A percentile compares a stretch with the other conserved stretches of the same genome.
Conservation (phyloP, 2,329 filamentous ascomycete species). For the Seiridium unicorne region DNA sequence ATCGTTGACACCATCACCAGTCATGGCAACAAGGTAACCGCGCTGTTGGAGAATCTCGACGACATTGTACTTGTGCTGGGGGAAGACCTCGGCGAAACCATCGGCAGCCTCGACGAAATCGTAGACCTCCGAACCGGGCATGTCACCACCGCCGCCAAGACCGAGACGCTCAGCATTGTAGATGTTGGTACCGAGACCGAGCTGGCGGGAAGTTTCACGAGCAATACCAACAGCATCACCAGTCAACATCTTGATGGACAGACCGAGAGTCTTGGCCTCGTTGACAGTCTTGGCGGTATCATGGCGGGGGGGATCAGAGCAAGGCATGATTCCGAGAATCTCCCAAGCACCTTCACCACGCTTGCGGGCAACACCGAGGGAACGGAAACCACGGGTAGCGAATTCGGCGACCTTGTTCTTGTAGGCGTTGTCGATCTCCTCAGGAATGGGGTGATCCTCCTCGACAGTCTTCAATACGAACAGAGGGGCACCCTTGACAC, state of each 20-base stretch:
- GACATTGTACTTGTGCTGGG: conserved; percentile 93
- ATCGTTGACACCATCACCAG: conserved; percentile 93
- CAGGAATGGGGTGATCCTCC: conserved; percentile 77
- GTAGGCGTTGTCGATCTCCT: conserved; percentile 77
- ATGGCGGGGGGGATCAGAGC: conserved; percentile 86
- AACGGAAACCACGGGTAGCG: conserved; percentile 89
- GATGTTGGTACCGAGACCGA: conserved; percentile 88
- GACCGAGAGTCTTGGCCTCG: conserved; percentile 82
- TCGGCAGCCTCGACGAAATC: conserved; percentile 95
- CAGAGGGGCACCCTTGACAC: conserved; percentile 87
- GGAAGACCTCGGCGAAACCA: conserved; percentile 93
- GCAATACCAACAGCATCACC: conserved; percentile 93
- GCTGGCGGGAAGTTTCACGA: conserved; percentile 85
- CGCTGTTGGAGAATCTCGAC: conserved; percentile 92
- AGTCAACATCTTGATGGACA: conserved; percentile 95
- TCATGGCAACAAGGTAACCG: conserved; percentile 94
- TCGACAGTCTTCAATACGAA: conserved; percentile 86
- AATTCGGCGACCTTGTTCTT: conserved; percentile 93
- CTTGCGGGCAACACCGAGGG: conserved; percentile 90
- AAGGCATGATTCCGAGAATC: conserved; percentile 93
- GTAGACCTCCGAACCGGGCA: conserved; percentile 91
- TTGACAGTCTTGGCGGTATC: conserved; percentile 88
- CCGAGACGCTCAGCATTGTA: conserved; percentile 92
- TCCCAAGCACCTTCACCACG: conserved; percentile 80
- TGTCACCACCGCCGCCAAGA: conserved; percentile 85